phyloP scores from a whole-genome alignment of 768 basidiomycete genomes.

The Termitomyces sp. region DNA sequence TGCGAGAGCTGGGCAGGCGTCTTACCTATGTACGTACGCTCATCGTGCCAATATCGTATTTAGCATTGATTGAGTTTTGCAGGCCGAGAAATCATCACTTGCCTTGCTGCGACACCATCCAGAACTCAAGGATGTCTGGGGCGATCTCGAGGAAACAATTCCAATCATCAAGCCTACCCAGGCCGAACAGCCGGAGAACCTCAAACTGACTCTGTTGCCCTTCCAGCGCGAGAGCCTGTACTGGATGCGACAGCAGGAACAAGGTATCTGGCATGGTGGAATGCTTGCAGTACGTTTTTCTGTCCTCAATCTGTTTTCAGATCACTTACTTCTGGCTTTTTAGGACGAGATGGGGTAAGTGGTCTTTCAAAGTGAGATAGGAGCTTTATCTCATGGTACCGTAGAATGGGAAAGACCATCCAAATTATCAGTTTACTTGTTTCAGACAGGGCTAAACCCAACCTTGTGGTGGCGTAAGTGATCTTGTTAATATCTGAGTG shows the following conservation, averaged over 20 bases:
- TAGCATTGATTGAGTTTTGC: not conserved
- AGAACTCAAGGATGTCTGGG: conserved; percentile 85
- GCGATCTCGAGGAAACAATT: conserved; percentile 68
- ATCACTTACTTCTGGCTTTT: not conserved
- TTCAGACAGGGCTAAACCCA: conserved; percentile 74
- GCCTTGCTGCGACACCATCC: conserved; percentile 70
- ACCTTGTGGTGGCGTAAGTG: conserved; percentile 89
- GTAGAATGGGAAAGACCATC: conserved; percentile 92
- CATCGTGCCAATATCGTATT: not conserved
- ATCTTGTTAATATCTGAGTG: not conserved
- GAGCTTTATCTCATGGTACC: conserved; percentile 6
- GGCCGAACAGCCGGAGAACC: conserved; percentile 76
- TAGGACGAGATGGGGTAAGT: conserved; percentile 91
- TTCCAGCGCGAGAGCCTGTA: conserved; percentile 94
- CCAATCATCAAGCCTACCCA: conserved; percentile 62
- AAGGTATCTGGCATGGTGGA: conserved; percentile 84
- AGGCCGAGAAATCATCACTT: conserved; percentile 74
- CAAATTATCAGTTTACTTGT: conserved; percentile 92
- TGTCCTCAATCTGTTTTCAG: not conserved
- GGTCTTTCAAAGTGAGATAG: not conserved
- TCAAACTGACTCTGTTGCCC: conserved; percentile 85
- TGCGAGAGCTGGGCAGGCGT: conserved; percentile 63
- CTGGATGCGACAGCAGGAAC: conserved; percentile 97
- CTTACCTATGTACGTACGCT: conserved; percentile 62
- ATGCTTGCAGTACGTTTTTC: conserved; percentile 79